Evolutionary conservation across 495 filamentous ascomycete species (phyloP).

Genomic region (Neurospora sp.): DNA sequence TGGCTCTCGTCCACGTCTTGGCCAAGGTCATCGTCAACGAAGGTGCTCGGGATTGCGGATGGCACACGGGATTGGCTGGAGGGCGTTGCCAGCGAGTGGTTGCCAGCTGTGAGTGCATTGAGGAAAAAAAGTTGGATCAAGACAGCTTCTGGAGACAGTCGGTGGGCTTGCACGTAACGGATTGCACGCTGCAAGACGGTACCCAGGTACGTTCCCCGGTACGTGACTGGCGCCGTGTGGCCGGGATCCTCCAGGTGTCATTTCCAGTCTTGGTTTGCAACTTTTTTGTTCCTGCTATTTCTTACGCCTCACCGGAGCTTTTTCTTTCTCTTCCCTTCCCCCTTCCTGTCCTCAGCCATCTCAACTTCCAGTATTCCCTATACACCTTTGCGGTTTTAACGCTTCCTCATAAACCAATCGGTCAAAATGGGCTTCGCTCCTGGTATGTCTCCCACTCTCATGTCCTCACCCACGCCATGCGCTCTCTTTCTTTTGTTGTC

Average conservation of each 20-base stretch:
- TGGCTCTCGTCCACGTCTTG: conserved; percentile 16
- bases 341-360: neutral
- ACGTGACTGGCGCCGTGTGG: neutral
- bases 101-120: neutral
- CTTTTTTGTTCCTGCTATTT: neutral
- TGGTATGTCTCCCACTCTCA: conserved; percentile 26
- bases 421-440: conserved; percentile 35
- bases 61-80: neutral
- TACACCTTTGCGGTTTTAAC: neutral
- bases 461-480: neutral
- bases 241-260: neutral
- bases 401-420: conserved; percentile 7
- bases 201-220: neutral
- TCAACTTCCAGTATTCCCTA: neutral
- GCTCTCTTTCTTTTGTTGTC: conserved; percentile 5
- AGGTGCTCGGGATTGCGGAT: neutral
- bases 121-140: neutral
- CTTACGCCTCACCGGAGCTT: conserved; percentile 9
- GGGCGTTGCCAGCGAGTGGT: neutral
- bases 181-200: neutral
- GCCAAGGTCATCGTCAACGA: conserved; percentile 12
- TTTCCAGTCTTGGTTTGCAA: neutral
- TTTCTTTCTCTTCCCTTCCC: conserved; percentile 14
- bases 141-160: neutral
- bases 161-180: neutral